These are phyloP conservation scores for Mrakia blollopis DNA, from an alignment of 768 basidiomycete genomes.

Conservation along the genomic window DNA sequence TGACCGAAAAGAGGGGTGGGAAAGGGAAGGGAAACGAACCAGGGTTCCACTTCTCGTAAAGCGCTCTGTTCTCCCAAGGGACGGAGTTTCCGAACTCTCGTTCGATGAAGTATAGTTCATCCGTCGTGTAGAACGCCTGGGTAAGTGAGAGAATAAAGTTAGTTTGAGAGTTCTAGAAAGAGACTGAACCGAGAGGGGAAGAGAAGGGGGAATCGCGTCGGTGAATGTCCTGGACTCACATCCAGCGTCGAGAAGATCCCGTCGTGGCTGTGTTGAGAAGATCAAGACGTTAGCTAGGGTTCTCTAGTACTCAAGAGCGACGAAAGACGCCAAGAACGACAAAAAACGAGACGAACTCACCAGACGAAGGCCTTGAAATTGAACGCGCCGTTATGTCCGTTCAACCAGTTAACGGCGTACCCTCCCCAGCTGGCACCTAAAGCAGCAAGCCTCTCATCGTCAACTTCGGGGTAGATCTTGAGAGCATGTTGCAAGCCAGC, in stretches of 20 bases:
- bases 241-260: conserved; percentile 54
- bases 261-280: conserved; percentile 58
- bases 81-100: conserved; percentile 35
- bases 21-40: too few species aligned
- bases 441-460: conserved; percentile 44
- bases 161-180: background rate
- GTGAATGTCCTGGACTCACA: background rate
- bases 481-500: conserved; percentile 37
- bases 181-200: background rate
- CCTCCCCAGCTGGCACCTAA: conserved; percentile 53
- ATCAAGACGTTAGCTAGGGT: background rate
- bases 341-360: background rate
- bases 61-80: conserved; percentile 37
- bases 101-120: conserved; percentile 53
- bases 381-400: conserved; percentile 25
- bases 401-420: conserved; percentile 71
- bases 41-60: conserved; percentile 35
- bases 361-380: conserved; percentile 38
- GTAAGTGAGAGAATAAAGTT: background rate
- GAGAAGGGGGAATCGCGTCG: background rate
- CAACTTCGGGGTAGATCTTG: conserved; percentile 39
- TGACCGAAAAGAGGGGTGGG: too few species aligned
- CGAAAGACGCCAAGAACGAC: background rate
- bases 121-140: conserved; percentile 54
- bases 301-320: background rate